phyloP scores from a whole-genome alignment of 257 asterid genomes.

The Cordia subcordata region DNA sequence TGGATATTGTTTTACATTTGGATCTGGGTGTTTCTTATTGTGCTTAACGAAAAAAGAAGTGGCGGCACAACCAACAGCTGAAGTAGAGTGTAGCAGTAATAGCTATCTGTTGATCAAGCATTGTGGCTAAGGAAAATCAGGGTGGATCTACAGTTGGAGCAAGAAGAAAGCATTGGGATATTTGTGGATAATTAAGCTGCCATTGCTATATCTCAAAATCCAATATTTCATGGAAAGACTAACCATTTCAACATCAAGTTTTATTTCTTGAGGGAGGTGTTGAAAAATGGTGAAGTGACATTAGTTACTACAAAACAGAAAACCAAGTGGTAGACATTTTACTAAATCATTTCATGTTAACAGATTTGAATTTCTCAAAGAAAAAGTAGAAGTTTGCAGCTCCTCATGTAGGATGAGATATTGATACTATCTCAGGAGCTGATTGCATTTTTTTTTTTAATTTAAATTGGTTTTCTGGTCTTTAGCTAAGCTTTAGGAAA shows the following conservation, averaged over 20 bases:
- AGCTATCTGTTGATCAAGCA: constrained; percentile 5
- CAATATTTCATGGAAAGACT: constrained; percentile 3
- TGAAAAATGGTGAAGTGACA: background rate
- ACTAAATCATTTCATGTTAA: background rate
- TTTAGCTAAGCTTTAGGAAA: too few species aligned
- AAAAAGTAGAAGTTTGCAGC: too few species aligned
- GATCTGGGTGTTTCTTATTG: background rate
- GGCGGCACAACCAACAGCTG: background rate
- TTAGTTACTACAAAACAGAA: constrained; percentile 6
- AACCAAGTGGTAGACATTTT: background rate
- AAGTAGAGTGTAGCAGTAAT: background rate
- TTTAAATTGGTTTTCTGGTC: too few species aligned
- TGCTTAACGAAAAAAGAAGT: background rate
- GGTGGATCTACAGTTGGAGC: background rate
- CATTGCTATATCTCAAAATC: constrained; percentile 4
- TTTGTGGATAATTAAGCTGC: constrained; percentile 2
- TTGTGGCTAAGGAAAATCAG: constrained; percentile 4
- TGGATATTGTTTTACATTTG: background rate
- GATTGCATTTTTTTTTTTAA: too few species aligned
- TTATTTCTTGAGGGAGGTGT: background rate
- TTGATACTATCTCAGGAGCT: too few species aligned
- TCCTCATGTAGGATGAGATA: too few species aligned
- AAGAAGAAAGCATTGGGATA: background rate
- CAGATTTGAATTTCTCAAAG: constrained; percentile 1
- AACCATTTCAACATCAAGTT: constrained; percentile 6